Base-by-base conservation (phyloP, 192 early-diverging fungal genomes). In the Backusella mclennaniae region DNA sequence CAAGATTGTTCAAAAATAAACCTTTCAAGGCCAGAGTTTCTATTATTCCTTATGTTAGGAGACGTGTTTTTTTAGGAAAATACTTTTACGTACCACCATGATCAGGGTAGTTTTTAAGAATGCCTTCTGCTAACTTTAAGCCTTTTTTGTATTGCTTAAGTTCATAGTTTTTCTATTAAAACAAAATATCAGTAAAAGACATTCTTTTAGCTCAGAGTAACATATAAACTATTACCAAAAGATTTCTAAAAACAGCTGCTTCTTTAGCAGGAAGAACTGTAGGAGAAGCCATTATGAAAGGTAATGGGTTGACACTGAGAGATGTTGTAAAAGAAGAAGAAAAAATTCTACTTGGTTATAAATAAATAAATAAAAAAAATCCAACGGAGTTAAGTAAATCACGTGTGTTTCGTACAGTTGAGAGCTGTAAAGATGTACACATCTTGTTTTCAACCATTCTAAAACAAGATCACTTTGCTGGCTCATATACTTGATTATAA, bases 11-110 rank as follows among this genome's bases (percentile, higher is more conserved):
- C 70, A 95, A 84, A 81, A 99, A 97, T 71, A 99, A 87, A 19
- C 96, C 96, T 79, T 96, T 97, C 90, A 99, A 91, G 4, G 97
- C 95, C 75, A 96, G 86, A 2, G 98, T 96, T 81, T 99, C 98
- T 90, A 75, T 69, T 35, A 8, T 23, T 66, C 8, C 38, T 44
- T 49, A 7, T n/a, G 15, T 67, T n/a, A 36, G 69, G 35, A 41
- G 33, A 26, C 59, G 44, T 63, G 31, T 68, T 26, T 66, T 71
- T 59, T 35, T 70, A 35, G 21, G 31, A 38, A 12, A 44, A 46
- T 19, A 23, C 6, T n/a, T 11, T 14, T 4, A 71, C 66, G n/a
- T 85, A 94, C 92, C 93, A 71, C 96, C 96, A 87, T 99, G 96
- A 17, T 96, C 90, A 44, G 98, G 94, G 63, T 90, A 90, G 87